Evolutionary conservation across 768 basidiomycete genomes (phyloP).

Genomic region (Arthromyces matolae): DNA sequence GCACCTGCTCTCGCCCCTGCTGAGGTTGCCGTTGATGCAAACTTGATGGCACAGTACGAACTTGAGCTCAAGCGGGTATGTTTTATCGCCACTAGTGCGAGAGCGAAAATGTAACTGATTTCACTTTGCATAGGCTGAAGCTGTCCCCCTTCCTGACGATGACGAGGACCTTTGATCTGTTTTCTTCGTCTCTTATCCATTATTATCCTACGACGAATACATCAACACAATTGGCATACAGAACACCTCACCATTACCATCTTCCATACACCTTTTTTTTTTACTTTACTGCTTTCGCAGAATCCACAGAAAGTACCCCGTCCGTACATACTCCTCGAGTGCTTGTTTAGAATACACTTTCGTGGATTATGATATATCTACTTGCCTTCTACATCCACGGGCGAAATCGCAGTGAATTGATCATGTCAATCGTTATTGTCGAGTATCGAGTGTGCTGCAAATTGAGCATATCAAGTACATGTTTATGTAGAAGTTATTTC

Average conservation of each 20-base stretch:
- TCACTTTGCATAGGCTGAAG: conserved; percentile 58
- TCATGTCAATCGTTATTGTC: too few species aligned
- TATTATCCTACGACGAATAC: conserved; percentile 21
- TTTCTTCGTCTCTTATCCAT: conserved; percentile 16
- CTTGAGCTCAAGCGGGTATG: conserved; percentile 67
- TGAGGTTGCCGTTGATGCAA: conserved; percentile 80
- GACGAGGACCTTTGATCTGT: conserved; percentile 75
- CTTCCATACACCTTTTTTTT: conserved; percentile 12
- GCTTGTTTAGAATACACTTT: conserved; percentile 17
- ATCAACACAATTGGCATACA: conserved; percentile 22
- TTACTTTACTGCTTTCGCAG: conserved; percentile 13
- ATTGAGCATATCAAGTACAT: too few species aligned
- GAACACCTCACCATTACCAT: conserved; percentile 25
- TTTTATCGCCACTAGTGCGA: not conserved
- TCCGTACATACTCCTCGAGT: conserved; percentile 12
- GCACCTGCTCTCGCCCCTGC: conserved; percentile 94
- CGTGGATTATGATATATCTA: conserved; percentile 5
- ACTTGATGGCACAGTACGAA: conserved; percentile 77
- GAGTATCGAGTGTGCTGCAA: too few species aligned
- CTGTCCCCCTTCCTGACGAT: conserved; percentile 95
- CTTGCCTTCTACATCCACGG: too few species aligned
- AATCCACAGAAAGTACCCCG: conserved; percentile 17
- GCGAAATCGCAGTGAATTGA: too few species aligned
- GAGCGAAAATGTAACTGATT: not conserved
- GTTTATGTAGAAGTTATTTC: too few species aligned